Evolutionary conservation across 257 asterid species (phyloP), one percentile per base, ranked within the genome.

Genomic region (Lithospermum erythrorhizon): DNA sequence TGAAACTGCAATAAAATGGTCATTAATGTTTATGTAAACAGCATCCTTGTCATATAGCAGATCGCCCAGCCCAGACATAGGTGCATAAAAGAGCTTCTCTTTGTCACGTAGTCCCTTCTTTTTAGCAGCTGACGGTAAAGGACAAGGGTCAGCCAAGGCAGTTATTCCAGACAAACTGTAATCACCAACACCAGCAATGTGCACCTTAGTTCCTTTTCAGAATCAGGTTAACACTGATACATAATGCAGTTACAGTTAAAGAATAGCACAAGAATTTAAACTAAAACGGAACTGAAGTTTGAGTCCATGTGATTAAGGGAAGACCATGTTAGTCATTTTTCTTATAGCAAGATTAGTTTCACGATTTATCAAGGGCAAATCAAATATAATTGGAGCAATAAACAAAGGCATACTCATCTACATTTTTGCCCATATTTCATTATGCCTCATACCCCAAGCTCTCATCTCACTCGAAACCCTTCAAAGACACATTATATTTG

Each of bases 181-280:
- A 73, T 93, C 98, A 57, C 98, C 97, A 70, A 86, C 97, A n/a
- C 98, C 98, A 72, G 98, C 95, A 75, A 93, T 80, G 79, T 93
- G 97, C 59, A 82, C 98, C 98, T 93, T 79, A 55, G 62, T 23
- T 65, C 27, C 30, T 15, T 51, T 53, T 27, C 6, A 20, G n/a
- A 6, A 51, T 53, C 21, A 48, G 3, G 21, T 27, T 5, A n/a
- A 29, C 20, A 47, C 15, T 30, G 8, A 19, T 30, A 14, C 27
- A 17, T 52, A 22, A 20, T 20, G 6, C 23, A 53, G 23, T 19
- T 9, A 53, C 21, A n/a, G n/a, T n/a, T n/a, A n/a, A n/a, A n/a
- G 23, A 53, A 20, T 15, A 53, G 57, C 25, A 4, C 5, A 18
- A 52, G 56, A 52, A 52, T 52, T 52, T 19, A 7, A 52, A 17